A percentile compares a stretch with the other conserved stretches of the same genome.
phyloP scores from a whole-genome alignment of 225 moss, liverwort and hornwort genomes.

The Sphagnum contortum region DNA sequence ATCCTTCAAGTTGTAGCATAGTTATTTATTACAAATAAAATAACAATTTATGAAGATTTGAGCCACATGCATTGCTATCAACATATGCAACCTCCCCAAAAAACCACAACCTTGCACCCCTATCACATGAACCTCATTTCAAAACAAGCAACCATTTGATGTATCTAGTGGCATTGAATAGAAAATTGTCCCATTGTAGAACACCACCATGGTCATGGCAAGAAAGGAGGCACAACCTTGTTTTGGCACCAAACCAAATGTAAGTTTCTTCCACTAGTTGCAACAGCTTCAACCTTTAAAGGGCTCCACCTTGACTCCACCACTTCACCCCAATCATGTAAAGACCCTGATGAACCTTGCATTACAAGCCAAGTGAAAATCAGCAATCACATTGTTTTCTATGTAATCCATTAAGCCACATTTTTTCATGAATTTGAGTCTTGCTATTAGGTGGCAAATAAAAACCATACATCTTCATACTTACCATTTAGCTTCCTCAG shows the following conservation, averaged over 20 bases:
- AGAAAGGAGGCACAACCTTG: constrained; percentile 11
- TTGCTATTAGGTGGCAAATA: too few species aligned
- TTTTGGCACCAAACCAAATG: constrained; percentile 84
- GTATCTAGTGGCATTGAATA: too few species aligned
- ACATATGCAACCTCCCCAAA: constrained; percentile 79
- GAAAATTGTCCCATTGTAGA: too few species aligned
- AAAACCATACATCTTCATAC: too few species aligned
- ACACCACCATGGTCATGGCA: too few species aligned
- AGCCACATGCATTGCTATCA: constrained; percentile 38
- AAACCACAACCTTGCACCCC: constrained; percentile 59
- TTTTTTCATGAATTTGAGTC: too few species aligned
- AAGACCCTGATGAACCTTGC: constrained; percentile 56
- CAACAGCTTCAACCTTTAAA: constrained; percentile 42
- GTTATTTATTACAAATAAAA: not conserved
- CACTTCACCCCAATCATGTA: constrained; percentile 62
- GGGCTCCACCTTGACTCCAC: constrained; percentile 41
- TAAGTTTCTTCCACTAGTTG: constrained; percentile 57
- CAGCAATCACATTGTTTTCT: too few species aligned
- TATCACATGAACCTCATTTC: not conserved
- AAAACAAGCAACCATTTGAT: too few species aligned
- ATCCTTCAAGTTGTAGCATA: not conserved
- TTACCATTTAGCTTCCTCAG: constrained; percentile 35
- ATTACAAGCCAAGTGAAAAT: too few species aligned
- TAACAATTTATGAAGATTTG: not conserved
- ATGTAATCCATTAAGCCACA: too few species aligned